Percentiles rank a stretch among this genome's conserved stretches.
phyloP scores from a whole-genome alignment of 495 filamentous ascomycete genomes.

The Tuber calosporum region DNA sequence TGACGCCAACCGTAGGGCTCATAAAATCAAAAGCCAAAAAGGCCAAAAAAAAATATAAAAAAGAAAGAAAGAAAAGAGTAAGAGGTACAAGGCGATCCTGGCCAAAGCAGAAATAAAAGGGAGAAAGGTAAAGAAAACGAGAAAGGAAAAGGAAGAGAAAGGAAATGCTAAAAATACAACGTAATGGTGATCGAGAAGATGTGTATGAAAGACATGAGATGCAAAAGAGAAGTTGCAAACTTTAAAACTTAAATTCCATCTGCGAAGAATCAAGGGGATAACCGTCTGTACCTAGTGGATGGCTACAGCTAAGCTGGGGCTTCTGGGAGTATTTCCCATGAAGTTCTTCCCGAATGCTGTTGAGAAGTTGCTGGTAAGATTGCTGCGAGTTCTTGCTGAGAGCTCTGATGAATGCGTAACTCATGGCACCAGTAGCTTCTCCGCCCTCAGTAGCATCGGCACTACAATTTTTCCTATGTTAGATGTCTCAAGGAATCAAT shows the following conservation, averaged over 20 bases:
- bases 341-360: conserved; percentile 90
- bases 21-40: conserved; percentile 29
- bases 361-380: conserved; percentile 91
- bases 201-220: conserved; percentile 9
- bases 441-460: conserved; percentile 62
- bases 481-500: not conserved
- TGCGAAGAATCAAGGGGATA: conserved; percentile 37
- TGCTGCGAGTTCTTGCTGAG: conserved; percentile 97
- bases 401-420: conserved; percentile 88
- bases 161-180: conserved; percentile 14
- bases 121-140: conserved; percentile 13
- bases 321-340: conserved; percentile 86
- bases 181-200: conserved; percentile 4
- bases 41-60: conserved; percentile 25
- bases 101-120: conserved; percentile 12
- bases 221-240: conserved; percentile 25
- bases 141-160: conserved; percentile 14
- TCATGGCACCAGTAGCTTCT: conserved; percentile 95
- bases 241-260: conserved; percentile 38
- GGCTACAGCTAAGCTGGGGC: conserved; percentile 92
- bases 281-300: conserved; percentile 71
- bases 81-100: conserved; percentile 1
- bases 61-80: not conserved
- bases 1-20: conserved; percentile 35
- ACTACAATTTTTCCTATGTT: conserved; percentile 41